Conservation (phyloP, 164 flowering plant species). For the Dillenia suffruticosa region DNA sequence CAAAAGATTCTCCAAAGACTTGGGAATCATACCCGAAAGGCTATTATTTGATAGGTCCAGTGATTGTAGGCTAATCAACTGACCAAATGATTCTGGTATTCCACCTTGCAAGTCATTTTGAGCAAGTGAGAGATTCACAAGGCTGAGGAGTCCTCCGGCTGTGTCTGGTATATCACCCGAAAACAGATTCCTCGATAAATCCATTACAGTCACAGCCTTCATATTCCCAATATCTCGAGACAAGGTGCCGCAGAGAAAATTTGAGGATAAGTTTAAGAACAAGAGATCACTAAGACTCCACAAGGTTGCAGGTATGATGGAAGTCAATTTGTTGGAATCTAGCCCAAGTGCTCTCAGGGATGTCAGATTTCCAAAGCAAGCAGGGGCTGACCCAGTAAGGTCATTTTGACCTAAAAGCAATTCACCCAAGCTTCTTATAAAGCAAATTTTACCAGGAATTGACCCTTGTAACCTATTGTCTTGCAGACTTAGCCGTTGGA, state of each 20-base stretch:
- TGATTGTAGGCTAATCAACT: slow-evolving; percentile 2
- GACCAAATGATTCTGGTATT: slow-evolving; percentile 4
- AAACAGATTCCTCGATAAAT: slow-evolving; percentile 12
- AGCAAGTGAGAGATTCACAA: slow-evolving; percentile 15
- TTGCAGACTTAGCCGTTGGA: slow-evolving; percentile 12
- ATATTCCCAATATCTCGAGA: slow-evolving; percentile 9
- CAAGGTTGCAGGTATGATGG: slow-evolving; percentile 9
- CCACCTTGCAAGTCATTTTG: slow-evolving; percentile 19
- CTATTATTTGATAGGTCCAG: slow-evolving; percentile 8
- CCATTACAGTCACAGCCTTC: slow-evolving; percentile 1
- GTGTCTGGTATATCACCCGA: slow-evolving; percentile 8
- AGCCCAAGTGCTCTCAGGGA: slow-evolving; percentile 4
- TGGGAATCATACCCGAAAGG: slow-evolving; percentile 9
- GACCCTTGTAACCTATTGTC: slow-evolving; percentile 12
- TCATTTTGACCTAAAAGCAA: slow-evolving; percentile 9
- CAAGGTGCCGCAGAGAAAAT: slow-evolving; percentile 10
- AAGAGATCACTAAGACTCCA: slow-evolving; percentile 10
- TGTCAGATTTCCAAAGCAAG: slow-evolving; percentile 15
- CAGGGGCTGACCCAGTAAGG: slow-evolving; percentile 15
- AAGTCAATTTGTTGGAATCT: slow-evolving; percentile 12
- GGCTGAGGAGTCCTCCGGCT: slow-evolving; percentile 11
- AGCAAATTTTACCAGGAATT: slow-evolving; percentile 14
- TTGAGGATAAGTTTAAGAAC: slow-evolving; percentile 14
- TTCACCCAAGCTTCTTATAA: slow-evolving; percentile 4
- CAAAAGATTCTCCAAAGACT: slow-evolving; percentile 3